phyloP scores from a whole-genome alignment of 2,329 filamentous ascomycete species.

The Botrytis squamosa region DNA sequence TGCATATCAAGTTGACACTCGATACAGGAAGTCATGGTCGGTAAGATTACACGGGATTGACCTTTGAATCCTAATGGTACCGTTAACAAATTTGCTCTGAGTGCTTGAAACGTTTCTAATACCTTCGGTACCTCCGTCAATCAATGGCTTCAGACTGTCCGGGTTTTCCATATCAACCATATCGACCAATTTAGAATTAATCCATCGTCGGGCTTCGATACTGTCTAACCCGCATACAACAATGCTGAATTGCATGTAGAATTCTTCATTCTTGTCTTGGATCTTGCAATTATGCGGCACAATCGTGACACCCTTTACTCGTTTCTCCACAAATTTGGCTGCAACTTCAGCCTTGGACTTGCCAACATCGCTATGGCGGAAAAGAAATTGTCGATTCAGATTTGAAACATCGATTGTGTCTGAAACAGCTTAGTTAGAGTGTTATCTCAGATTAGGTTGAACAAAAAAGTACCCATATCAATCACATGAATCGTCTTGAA shows the following conservation, averaged over 20 bases:
- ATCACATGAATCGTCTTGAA: conserved; percentile 99
- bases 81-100: neutral
- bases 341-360: conserved; percentile 93
- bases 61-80: conserved; percentile 77
- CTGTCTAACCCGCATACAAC: conserved; percentile 94
- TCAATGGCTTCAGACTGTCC: conserved; percentile 86
- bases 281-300: conserved; percentile 93
- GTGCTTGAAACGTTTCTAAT: conserved; percentile 23
- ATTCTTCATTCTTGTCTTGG: conserved; percentile 93
- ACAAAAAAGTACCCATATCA: conserved; percentile 74
- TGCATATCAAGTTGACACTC: conserved; percentile 99
- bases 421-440: conserved; percentile 40
- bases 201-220: conserved; percentile 97
- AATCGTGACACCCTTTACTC: conserved; percentile 88
- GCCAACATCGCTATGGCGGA: conserved; percentile 87
- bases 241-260: conserved; percentile 95
- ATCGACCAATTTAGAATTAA: conserved; percentile 87
- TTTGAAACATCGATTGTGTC: conserved; percentile 99
- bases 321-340: conserved; percentile 83
- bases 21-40: conserved; percentile 91
- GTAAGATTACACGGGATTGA: conserved; percentile 87
- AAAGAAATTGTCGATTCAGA: conserved; percentile 95
- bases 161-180: conserved; percentile 83
- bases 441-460: neutral
- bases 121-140: conserved; percentile 95